A percentile compares a stretch with the other conserved stretches of the same genome.
These are phyloP conservation scores for Friedmanniomyces simplex DNA, from an alignment of 495 filamentous ascomycete genomes.

Conservation along the genomic window DNA sequence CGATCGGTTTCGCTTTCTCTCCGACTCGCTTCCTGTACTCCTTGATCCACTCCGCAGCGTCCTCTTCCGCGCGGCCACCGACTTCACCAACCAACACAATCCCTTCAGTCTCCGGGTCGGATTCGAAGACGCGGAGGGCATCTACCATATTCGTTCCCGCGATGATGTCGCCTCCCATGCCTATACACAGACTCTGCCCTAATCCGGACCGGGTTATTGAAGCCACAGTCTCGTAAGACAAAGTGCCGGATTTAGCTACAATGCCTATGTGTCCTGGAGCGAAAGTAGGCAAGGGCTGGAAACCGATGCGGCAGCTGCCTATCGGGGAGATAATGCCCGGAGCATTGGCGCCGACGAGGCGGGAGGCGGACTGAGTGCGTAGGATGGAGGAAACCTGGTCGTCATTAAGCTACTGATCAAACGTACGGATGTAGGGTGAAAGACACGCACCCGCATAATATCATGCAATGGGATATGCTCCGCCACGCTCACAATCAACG, in stretches of 20 bases:
- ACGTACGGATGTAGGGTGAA: too few relatives aligned
- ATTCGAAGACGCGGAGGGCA: constrained; percentile 58
- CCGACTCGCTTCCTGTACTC: constrained; percentile 49
- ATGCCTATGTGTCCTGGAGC: constrained; percentile 67
- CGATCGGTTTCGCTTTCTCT: constrained; percentile 66
- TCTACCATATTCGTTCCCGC: constrained; percentile 77
- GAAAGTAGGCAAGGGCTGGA: constrained; percentile 74
- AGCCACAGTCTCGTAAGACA: constrained; percentile 82
- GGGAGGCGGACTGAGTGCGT: constrained; percentile 65
- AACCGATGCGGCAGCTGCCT: constrained; percentile 74
- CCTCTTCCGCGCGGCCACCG: constrained; percentile 70
- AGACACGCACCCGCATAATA: constrained; percentile 48
- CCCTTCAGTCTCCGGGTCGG: constrained; percentile 67
- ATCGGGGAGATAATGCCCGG: constrained; percentile 81
- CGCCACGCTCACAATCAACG: constrained; percentile 78
- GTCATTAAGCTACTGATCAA: not conserved
- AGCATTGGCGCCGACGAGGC: constrained; percentile 76
- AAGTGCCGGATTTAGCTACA: constrained; percentile 75
- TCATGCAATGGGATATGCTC: constrained; percentile 88
- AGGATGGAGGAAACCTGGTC: constrained; percentile 65
- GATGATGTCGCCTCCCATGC: constrained; percentile 77
- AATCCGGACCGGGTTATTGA: constrained; percentile 71
- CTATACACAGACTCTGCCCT: constrained; percentile 77
- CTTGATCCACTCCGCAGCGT: constrained; percentile 70
- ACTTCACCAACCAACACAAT: constrained; percentile 81